Conservation (phyloP, 78 protist species). For the Dictyostelium brefeldianum region DNA sequence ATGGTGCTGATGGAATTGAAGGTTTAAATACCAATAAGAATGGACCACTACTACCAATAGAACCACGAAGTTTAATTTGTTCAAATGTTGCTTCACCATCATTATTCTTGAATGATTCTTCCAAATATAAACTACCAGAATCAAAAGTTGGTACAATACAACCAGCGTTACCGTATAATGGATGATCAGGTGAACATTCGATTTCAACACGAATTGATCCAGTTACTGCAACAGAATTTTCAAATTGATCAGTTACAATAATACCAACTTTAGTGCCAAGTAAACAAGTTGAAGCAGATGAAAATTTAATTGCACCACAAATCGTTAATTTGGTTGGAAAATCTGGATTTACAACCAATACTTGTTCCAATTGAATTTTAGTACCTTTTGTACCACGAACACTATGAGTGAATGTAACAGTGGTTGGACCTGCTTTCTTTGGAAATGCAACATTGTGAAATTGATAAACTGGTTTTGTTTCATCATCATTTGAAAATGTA, state of each 20-base stretch:
- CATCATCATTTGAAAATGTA: background rate
- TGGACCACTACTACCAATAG: slow-evolving; percentile 26
- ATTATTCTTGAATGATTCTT: background rate
- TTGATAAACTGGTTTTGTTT: slow-evolving; percentile 15
- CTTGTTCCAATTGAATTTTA: slow-evolving; percentile 13
- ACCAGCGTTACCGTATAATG: background rate
- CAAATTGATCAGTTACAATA: background rate
- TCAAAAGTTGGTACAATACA: background rate
- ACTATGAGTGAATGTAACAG: slow-evolving; percentile 4
- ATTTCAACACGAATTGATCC: slow-evolving; percentile 24
- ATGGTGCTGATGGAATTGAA: background rate
- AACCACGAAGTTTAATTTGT: background rate
- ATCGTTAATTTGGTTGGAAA: background rate
- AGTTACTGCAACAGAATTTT: background rate
- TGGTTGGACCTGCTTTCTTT: slow-evolving; percentile 39
- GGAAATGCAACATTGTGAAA: slow-evolving; percentile 2
- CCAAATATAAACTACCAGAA: background rate
- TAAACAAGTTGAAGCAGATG: slow-evolving; percentile 1
- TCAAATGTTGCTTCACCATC: slow-evolving; percentile 50
- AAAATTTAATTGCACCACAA: background rate
- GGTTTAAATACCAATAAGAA: slow-evolving; percentile 20
- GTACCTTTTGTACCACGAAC: slow-evolving; percentile 2
- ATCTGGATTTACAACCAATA: slow-evolving; percentile 31
- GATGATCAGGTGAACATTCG: slow-evolving; percentile 16
- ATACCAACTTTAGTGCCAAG: background rate